Evolutionary conservation across 345 rosid species (phyloP).

Genomic region (Gossypium mustelinum): DNA sequence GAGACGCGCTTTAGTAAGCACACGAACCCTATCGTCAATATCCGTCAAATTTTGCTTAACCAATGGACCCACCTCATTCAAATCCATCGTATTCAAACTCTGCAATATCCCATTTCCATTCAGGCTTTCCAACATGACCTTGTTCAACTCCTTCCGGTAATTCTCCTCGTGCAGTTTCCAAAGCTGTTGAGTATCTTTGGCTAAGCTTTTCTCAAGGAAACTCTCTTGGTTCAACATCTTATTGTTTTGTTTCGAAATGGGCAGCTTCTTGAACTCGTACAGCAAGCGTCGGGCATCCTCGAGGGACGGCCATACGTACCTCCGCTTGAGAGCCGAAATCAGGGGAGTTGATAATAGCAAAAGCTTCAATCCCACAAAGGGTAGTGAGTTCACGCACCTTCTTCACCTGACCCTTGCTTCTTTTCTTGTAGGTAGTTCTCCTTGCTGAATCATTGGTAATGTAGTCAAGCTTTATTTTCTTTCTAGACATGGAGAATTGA

Average conservation of each 20-base stretch:
- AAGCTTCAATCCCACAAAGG: conserved; percentile 31
- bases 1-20: neutral
- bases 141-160: no score
- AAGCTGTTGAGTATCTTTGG: no score
- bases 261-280: conserved; percentile 13
- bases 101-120: no score
- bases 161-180: no score
- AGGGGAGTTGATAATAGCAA: conserved; percentile 25
- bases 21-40: conserved; percentile 4
- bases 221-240: conserved; percentile 31
- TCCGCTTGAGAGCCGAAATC: conserved; percentile 19
- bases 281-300: conserved; percentile 14
- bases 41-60: conserved; percentile 26
- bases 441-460: conserved; percentile 30
- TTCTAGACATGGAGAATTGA: conserved; percentile 22
- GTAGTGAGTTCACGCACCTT: conserved; percentile 28
- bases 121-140: no score
- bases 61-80: conserved; percentile 21
- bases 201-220: conserved; percentile 10
- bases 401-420: conserved; percentile 31
- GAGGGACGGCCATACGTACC: neutral
- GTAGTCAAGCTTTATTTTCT: conserved; percentile 31
- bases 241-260: conserved; percentile 28
- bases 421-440: conserved; percentile 29
- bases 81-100: neutral